Percentiles rank a stretch among this genome's conserved stretches.
These are phyloP conservation scores for Pseudogymnoascus sp. DNA, from an alignment of 2,329 filamentous ascomycete genomes.

Conservation along the genomic window DNA sequence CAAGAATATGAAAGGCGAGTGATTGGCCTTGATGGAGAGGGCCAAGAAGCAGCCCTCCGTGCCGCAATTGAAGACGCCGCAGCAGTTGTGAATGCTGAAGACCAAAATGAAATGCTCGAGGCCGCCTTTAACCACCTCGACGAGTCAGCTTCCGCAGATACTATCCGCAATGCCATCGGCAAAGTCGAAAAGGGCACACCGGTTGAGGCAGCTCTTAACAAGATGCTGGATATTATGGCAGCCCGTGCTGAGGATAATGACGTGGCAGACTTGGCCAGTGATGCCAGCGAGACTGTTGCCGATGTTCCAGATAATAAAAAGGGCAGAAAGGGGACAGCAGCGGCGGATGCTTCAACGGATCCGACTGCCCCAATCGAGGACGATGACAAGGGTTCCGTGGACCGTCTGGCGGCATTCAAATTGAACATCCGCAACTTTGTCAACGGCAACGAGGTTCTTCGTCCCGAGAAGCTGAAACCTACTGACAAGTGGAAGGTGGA, in stretches of 20 bases:
- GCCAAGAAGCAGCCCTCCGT: constrained; percentile 26
- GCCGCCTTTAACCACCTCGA: background rate
- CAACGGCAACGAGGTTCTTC: constrained; percentile 53
- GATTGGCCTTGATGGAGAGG: constrained; percentile 38
- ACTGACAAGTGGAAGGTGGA: constrained; percentile 62
- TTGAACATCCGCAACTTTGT: constrained; percentile 66
- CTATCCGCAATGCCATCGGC: background rate
- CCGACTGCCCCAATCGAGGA: background rate
- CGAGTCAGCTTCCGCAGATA: background rate
- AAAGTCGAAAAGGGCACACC: background rate
- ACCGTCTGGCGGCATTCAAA: background rate
- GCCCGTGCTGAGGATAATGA: background rate
- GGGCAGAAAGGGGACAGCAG: background rate
- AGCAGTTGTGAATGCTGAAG: constrained; percentile 14
- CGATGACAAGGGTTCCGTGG: background rate
- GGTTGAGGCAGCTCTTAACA: background rate
- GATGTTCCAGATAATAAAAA: background rate
- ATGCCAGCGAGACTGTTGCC: background rate
- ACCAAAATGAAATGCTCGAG: constrained; percentile 5
- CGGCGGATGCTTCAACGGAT: background rate
- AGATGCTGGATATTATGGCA: background rate
- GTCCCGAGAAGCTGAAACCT: constrained; percentile 44
- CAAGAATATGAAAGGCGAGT: constrained; percentile 61
- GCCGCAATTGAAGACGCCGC: constrained; percentile 20
- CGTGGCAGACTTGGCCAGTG: background rate